phyloP scores from a whole-genome alignment of 192 early-diverging fungal species.

The Coemansia sp. region DNA sequence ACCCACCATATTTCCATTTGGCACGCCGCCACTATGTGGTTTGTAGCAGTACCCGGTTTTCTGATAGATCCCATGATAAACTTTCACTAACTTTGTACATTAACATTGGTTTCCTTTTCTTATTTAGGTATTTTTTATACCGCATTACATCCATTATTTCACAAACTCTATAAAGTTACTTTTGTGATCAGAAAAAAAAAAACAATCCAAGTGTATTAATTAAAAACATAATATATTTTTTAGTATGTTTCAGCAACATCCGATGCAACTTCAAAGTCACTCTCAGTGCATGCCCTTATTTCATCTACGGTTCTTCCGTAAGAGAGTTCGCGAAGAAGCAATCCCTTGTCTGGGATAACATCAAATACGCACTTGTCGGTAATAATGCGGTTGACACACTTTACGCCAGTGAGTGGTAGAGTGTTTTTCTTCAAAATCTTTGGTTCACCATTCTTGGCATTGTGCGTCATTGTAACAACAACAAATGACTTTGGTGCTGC shows the following conservation, averaged over 20 bases:
- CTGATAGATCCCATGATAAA: no score
- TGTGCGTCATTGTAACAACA: conserved; percentile 73
- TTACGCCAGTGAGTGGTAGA: conserved; percentile 69
- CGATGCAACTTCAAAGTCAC: conserved; percentile 59
- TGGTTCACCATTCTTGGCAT: conserved; percentile 62
- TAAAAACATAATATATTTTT: not conserved
- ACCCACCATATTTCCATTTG: no score
- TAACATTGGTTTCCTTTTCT: not conserved
- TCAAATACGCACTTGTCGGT: conserved; percentile 74
- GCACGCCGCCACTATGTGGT: no score
- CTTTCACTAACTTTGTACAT: not conserved
- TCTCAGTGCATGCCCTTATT: conserved; percentile 64
- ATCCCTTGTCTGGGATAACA: conserved; percentile 56
- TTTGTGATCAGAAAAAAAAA: no score
- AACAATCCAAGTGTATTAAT: not conserved
- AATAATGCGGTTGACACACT: conserved; percentile 67
- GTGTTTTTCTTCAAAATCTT: conserved; percentile 75
- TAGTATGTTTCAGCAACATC: conserved; percentile 50
- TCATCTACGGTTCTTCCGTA: conserved; percentile 63
- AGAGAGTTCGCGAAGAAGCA: conserved; percentile 66
- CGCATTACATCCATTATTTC: not conserved
- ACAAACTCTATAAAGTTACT: not conserved
- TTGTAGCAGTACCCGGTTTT: no score
- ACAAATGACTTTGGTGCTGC: conserved; percentile 66
- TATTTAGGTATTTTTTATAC: not conserved